Conservation (phyloP, 768 basidiomycete genomes). For the Dendrothele bispora region DNA sequence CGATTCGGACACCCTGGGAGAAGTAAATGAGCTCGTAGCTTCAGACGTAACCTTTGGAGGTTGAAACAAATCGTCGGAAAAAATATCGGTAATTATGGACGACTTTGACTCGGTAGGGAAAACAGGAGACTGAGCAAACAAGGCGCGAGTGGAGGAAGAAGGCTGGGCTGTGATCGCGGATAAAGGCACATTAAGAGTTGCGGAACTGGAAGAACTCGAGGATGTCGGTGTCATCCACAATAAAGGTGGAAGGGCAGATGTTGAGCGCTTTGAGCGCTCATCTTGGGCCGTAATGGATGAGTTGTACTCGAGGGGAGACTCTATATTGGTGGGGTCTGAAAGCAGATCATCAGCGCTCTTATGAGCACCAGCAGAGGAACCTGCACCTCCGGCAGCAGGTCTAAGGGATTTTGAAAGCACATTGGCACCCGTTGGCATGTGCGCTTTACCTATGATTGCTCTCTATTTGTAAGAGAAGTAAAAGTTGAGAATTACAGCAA, state of each 20-base stretch:
- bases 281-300: conserved; percentile 30
- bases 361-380: too few relatives aligned
- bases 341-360: too few relatives aligned
- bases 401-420: too few relatives aligned
- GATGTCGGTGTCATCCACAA: conserved; percentile 81
- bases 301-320: conserved; percentile 14
- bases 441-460: too few relatives aligned
- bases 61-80: conserved; percentile 65
- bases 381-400: too few relatives aligned
- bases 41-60: conserved; percentile 45
- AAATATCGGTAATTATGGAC: conserved; percentile 63
- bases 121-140: conserved; percentile 38
- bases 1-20: conserved; percentile 65
- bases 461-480: too few relatives aligned
- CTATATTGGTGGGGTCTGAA: too few relatives aligned
- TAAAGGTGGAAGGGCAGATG: conserved; percentile 64
- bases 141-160: conserved; percentile 31
- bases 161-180: conserved; percentile 35
- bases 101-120: conserved; percentile 57
- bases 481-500: too few relatives aligned
- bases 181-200: conserved; percentile 35
- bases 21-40: too few relatives aligned
- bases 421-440: too few relatives aligned
- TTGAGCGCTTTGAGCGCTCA: conserved; percentile 57
- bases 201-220: conserved; percentile 42